Base-by-base conservation (phyloP, 371 early-diverging fungal species). In the Mortierella sp. region DNA sequence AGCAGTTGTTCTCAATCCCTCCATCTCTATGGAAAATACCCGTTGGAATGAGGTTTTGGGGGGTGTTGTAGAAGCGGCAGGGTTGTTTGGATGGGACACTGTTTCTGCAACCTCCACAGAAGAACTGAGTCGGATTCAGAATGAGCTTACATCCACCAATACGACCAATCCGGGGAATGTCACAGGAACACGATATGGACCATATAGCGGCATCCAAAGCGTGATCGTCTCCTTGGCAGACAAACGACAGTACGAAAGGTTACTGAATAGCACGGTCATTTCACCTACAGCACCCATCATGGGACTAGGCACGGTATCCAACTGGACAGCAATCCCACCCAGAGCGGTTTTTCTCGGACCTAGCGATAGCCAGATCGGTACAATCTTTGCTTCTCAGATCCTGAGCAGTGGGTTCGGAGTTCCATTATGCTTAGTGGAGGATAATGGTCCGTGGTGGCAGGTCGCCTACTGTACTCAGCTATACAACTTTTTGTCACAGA, bases 1-100 rank as follows among this genome's bases (percentile, higher is more conserved):
- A 1, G 77, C 77, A 0, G 56, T 82, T 12, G 60, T 82, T 1
- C 70, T 78, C 24, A 64, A 80, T 13, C 73, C 64, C n/a, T 63
- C 66, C 51, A 77, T 21, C 64, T 67, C 55, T 51, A 31, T 65
- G 6, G 69, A 61, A 10, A 12, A 39, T n/a, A 69, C 65, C 1
- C 61, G 77, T 9, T 76, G 77, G 77, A 68, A 61, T 13, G 69
- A 64, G 52, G 65, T 62, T 2, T 40, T 69, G 12, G 77, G 77
- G 43, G 77, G 77, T n/a, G 14, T 76, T 7, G 66, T 65, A 9
- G 65, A 76, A 21, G 69, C 77, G 0, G 65, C 66, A 13, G n/a
- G 24, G 1, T 28, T 76, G 54, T 61, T 76, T 52, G 77, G 77
- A 13, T 76, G 57, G 54, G 55, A 67, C 29, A 73, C 67, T 2